phyloP scores from a whole-genome alignment of 192 early-diverging fungal species.

The Backusella tarrabulga region DNA sequence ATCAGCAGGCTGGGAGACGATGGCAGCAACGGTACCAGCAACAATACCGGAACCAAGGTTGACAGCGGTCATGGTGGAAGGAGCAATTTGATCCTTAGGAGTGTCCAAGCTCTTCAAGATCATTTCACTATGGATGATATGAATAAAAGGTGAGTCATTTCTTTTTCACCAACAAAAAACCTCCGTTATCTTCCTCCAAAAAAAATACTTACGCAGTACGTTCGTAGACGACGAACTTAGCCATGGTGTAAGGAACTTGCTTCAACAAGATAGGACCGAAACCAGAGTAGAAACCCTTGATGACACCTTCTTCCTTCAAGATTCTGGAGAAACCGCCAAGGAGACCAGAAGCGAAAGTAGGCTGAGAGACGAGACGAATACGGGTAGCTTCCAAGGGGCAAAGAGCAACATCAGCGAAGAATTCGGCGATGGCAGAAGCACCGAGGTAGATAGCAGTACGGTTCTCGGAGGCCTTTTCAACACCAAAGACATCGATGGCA shows the following conservation, averaged over 20 bases:
- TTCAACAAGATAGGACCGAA: constrained; percentile 76
- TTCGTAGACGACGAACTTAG: constrained; percentile 75
- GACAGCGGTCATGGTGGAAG: constrained; percentile 46
- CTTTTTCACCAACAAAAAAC: neutral
- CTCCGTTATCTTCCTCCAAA: neutral
- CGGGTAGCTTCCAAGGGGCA: constrained; percentile 76
- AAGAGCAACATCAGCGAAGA: constrained; percentile 73
- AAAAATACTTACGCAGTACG: constrained; percentile 39
- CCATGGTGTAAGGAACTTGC: constrained; percentile 81
- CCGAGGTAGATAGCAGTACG: constrained; percentile 65
- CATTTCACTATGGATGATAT: constrained; percentile 34
- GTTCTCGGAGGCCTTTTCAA: constrained; percentile 56
- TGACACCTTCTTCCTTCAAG: constrained; percentile 61
- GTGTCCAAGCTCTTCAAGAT: constrained; percentile 45
- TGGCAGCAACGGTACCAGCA: constrained; percentile 65
- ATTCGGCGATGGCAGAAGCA: constrained; percentile 67
- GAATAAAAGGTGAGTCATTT: neutral
- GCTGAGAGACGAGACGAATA: constrained; percentile 70
- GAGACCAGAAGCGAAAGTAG: constrained; percentile 62
- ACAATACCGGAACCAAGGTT: constrained; percentile 59
- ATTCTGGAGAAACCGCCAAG: constrained; percentile 58
- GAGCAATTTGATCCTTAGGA: constrained; percentile 45
- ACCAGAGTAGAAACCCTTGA: constrained; percentile 73
- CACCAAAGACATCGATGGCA: constrained; percentile 48
- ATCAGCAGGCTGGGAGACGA: constrained; percentile 69